Conservation (phyloP, 768 basidiomycete genomes). For the Auricularia sp. region DNA sequence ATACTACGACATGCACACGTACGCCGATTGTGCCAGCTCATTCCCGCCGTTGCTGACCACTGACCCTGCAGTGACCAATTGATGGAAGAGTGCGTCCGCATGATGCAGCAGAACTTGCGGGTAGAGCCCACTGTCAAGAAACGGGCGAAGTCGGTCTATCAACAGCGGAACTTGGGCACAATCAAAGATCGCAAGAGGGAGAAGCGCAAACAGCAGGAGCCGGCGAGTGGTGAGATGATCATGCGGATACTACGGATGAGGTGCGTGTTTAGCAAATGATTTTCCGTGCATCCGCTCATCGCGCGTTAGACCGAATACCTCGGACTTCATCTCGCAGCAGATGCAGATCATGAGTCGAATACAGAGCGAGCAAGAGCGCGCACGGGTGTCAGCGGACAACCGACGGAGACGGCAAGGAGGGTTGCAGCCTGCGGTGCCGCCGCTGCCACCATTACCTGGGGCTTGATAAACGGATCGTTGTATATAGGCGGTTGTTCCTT, state of each 20-base stretch:
- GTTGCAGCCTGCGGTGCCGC: neutral
- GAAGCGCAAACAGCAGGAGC: constrained; percentile 71
- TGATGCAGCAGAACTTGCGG: constrained; percentile 83
- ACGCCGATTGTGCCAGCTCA: constrained; percentile 18
- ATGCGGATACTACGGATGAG: constrained; percentile 93
- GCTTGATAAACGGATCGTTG: neutral
- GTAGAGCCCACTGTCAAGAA: constrained; percentile 69
- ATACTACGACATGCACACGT: constrained; percentile 96
- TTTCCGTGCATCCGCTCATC: neutral
- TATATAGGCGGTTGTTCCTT: neutral
- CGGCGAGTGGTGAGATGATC: constrained; percentile 73
- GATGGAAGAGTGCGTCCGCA: constrained; percentile 92
- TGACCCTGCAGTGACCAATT: constrained; percentile 48
- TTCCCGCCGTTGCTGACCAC: neutral
- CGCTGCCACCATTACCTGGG: neutral
- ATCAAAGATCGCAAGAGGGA: constrained; percentile 91
- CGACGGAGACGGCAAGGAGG: neutral
- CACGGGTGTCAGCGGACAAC: constrained; percentile 16
- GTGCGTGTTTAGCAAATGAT: constrained; percentile 31
- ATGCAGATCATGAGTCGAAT: constrained; percentile 72
- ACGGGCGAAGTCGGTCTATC: constrained; percentile 85
- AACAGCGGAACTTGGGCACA: constrained; percentile 90
- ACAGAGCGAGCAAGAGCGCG: constrained; percentile 75
- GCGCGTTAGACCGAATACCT: constrained; percentile 51
- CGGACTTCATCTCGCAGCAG: constrained; percentile 83